Evolutionary conservation across 2,329 filamentous ascomycete genomes (phyloP), one percentile per base, ranked within the genome.

Genomic region (Podosphaera aphanis): DNA sequence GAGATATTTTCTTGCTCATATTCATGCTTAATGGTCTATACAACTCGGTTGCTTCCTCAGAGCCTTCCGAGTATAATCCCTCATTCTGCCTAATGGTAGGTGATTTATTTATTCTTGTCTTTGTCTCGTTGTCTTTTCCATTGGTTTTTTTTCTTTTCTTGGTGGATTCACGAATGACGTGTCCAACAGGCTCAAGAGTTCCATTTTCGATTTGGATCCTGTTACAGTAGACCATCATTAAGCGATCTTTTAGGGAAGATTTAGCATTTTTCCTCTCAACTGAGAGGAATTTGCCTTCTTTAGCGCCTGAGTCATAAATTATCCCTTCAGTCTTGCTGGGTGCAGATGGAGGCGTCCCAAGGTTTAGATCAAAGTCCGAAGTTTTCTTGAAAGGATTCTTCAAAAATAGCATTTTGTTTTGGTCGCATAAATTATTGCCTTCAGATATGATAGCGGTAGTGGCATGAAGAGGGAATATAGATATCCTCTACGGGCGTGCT

Each of bases 1-100:
- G 46, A n/a, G 52, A 51, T 52, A 54, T 53, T 20, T 49, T 46
- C 50, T 58, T 59, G 48, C 57, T 59, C 56, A 55, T 55, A 35
- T 58, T 59, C 56, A 59, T 56, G 40, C 57, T 59, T 29, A 53
- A 55, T 18, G 57, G 57, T 33, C 49, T 49, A 46, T 58, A 59
- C n/a, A 59, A 48, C 16, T 50, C 51, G 2, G 55, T 59, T 6
- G 59, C 47, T 16, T 52, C 50, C 21, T 52, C 44, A 0, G 57
- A 57, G 0, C 54, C 57, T 23, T 56, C 50, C 35, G 52, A 31
- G 31, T 58, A 39, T 43, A 56, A 59, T 13, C 51, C 51, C 49
- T 56, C 55, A 19, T 57, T 55, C 41, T 56, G 52, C 37, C 57
- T 57, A 42, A 51, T 49, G n/a, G 55, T 53, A 50, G 57, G 38